A percentile compares a stretch with the other conserved stretches of the same genome.
Conservation (phyloP, 352 stramenopile species). For the Phytopythium delawarense region DNA sequence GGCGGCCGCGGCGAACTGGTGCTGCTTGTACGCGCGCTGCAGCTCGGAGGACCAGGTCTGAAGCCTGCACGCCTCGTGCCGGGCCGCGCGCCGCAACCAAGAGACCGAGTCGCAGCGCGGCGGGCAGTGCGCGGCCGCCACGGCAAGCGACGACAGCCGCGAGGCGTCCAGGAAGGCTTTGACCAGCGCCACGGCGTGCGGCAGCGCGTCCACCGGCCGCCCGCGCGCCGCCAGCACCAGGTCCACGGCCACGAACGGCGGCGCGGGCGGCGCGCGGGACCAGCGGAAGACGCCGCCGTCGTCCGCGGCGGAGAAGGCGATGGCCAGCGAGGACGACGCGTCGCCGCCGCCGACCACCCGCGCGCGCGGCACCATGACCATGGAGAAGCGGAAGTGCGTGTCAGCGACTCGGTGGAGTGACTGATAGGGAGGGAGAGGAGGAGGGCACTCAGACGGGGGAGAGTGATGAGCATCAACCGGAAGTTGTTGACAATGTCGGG, state of each 20-base stretch:
- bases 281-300: slow-evolving; percentile 3
- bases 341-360: slow-evolving; percentile 5
- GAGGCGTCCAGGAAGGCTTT: slow-evolving; percentile 32
- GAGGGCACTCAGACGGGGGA: no score
- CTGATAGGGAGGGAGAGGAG: no score
- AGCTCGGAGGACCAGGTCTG: slow-evolving; percentile 31
- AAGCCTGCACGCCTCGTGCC: slow-evolving; percentile 24
- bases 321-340: slow-evolving; percentile 5
- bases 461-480: no score
- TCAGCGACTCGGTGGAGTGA: not conserved
- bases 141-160: slow-evolving; percentile 20
- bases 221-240: slow-evolving; percentile 19
- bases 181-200: slow-evolving; percentile 20
- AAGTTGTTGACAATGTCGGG: no score
- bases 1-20: slow-evolving; percentile 28
- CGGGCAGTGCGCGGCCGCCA: slow-evolving; percentile 20
- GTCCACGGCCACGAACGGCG: slow-evolving; percentile 25
- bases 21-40: slow-evolving; percentile 28
- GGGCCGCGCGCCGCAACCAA: slow-evolving; percentile 25
- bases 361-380: slow-evolving; percentile 7
- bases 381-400: not conserved
- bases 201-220: slow-evolving; percentile 15
- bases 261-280: not conserved
- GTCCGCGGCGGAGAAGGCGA: not conserved
- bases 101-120: slow-evolving; percentile 10